These are phyloP conservation scores for Aspergillus caelatus DNA, from an alignment of 2,329 filamentous ascomycete species.

Conservation along the genomic window DNA sequence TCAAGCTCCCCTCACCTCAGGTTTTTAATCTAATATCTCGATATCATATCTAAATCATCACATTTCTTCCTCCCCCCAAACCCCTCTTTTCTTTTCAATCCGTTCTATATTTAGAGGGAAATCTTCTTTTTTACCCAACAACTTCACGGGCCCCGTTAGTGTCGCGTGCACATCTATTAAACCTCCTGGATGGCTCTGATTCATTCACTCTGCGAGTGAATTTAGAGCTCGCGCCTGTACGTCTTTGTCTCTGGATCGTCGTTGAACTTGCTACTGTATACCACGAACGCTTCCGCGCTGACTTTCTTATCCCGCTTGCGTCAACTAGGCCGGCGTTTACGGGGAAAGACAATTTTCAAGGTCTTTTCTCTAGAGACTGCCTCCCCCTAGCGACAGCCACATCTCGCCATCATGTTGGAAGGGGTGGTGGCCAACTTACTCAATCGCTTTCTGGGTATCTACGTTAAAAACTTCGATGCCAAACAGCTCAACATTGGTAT, in stretches of 20 bases:
- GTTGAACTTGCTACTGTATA: not conserved
- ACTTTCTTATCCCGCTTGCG: slow-evolving; percentile 5
- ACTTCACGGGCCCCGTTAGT: slow-evolving; percentile 23
- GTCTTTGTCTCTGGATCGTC: slow-evolving; percentile 4
- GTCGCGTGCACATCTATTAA: slow-evolving; percentile 30
- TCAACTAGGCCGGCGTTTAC: slow-evolving; percentile 14
- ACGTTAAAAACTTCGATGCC: slow-evolving; percentile 99
- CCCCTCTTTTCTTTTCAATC: slow-evolving; percentile 11
- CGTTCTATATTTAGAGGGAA: not conserved
- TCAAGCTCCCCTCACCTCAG: slow-evolving; percentile 5
- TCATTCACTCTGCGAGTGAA: slow-evolving; percentile 23
- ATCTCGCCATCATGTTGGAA: slow-evolving; percentile 80
- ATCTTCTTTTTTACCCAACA: slow-evolving; percentile 6
- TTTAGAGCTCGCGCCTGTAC: slow-evolving; percentile 24
- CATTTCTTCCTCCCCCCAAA: slow-evolving; percentile 8
- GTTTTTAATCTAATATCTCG: too few relatives aligned
- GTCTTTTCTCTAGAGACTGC: not conserved
- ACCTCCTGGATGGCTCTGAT: slow-evolving; percentile 34
- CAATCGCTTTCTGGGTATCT: slow-evolving; percentile 99
- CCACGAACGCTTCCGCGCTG: slow-evolving; percentile 12
- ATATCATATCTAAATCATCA: slow-evolving; percentile 10
- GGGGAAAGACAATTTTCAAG: slow-evolving; percentile 1
- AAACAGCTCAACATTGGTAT: slow-evolving; percentile 98
- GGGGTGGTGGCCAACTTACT: slow-evolving; percentile 94
- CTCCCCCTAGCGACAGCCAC: slow-evolving; percentile 67